Evolutionary conservation across 1,284 basidiomycete species (phyloP).

Genomic region (Ceratobasidium sp.): DNA sequence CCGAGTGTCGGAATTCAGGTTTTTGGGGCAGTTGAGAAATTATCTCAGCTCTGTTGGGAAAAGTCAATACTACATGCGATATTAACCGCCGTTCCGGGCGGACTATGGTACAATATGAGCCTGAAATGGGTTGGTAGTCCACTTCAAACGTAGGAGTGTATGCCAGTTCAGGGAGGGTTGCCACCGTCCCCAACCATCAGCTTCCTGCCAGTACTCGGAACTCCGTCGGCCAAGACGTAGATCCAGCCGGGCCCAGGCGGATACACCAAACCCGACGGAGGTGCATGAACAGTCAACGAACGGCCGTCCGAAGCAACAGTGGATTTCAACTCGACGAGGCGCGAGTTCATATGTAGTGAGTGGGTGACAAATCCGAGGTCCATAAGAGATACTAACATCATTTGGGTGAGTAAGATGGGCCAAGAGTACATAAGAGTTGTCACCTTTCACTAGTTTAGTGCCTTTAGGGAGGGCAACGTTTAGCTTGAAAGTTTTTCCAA

Average conservation of each 20-base stretch:
- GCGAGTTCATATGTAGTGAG: conserved; percentile 77
- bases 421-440: conserved; percentile 47
- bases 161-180: conserved; percentile 58
- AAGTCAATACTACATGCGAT: conserved; percentile 1
- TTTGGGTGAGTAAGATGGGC: conserved; percentile 36
- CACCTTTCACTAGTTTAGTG: conserved; percentile 54
- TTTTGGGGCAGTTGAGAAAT: conserved; percentile 6
- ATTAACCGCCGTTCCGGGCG: not conserved
- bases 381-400: conserved; percentile 71
- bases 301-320: conserved; percentile 57
- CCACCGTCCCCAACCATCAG: conserved; percentile 76
- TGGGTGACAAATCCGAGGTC: conserved; percentile 83
- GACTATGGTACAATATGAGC: not conserved
- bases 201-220: conserved; percentile 73
- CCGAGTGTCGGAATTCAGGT: conserved; percentile 1
- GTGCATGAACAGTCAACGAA: conserved; percentile 64
- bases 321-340: conserved; percentile 70
- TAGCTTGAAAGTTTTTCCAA: conserved; percentile 60
- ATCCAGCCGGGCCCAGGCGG: conserved; percentile 86
- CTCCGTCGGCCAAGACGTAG: conserved; percentile 72
- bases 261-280: conserved; percentile 66
- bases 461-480: conserved; percentile 57
- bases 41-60: conserved; percentile 25
- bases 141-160: conserved; percentile 45
- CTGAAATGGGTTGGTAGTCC: not conserved